Evolutionary conservation across 2,329 filamentous ascomycete genomes (phyloP).

Genomic region (Rhinocladiella mackenziei): DNA sequence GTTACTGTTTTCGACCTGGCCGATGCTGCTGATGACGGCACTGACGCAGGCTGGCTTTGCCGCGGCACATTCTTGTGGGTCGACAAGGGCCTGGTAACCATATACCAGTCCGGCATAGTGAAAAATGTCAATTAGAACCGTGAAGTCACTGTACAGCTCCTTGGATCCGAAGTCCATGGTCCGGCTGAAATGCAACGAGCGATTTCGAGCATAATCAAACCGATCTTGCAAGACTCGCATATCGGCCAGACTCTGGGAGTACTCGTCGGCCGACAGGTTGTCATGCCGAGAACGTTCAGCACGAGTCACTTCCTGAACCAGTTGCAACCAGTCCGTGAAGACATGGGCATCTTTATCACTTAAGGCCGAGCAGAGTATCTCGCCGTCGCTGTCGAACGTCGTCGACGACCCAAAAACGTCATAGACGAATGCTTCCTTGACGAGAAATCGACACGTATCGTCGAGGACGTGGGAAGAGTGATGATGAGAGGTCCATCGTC

Average conservation of each 20-base stretch:
- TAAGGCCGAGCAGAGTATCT: slow-evolving; percentile 19
- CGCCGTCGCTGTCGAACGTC: slow-evolving; percentile 25
- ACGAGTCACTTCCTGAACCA: slow-evolving; percentile 30
- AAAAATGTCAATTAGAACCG: slow-evolving; percentile 30
- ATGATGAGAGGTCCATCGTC: slow-evolving; percentile 18
- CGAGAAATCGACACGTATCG: slow-evolving; percentile 21
- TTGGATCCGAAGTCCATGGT: slow-evolving; percentile 22
- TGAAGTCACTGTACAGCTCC: slow-evolving; percentile 22
- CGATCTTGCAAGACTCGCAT: slow-evolving; percentile 6
- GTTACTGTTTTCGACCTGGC: slow-evolving; percentile 10
- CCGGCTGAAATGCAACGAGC: slow-evolving; percentile 22
- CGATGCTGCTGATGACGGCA: slow-evolving; percentile 6
- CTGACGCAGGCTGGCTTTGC: slow-evolving; percentile 7
- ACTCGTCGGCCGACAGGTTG: not conserved
- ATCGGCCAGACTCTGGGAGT: slow-evolving; percentile 1
- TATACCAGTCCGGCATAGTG: slow-evolving; percentile 32
- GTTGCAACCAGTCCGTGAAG: slow-evolving; percentile 30
- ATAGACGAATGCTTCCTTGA: slow-evolving; percentile 32
- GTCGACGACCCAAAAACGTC: slow-evolving; percentile 31
- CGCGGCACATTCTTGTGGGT: slow-evolving; percentile 18
- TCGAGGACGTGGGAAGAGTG: slow-evolving; percentile 12
- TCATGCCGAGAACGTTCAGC: slow-evolving; percentile 22
- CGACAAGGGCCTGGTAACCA: slow-evolving; percentile 26
- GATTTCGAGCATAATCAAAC: slow-evolving; percentile 22
- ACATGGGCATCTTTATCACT: slow-evolving; percentile 21